Conservation (phyloP, 305 asterid species). For the Fraxinus angustifolia region DNA sequence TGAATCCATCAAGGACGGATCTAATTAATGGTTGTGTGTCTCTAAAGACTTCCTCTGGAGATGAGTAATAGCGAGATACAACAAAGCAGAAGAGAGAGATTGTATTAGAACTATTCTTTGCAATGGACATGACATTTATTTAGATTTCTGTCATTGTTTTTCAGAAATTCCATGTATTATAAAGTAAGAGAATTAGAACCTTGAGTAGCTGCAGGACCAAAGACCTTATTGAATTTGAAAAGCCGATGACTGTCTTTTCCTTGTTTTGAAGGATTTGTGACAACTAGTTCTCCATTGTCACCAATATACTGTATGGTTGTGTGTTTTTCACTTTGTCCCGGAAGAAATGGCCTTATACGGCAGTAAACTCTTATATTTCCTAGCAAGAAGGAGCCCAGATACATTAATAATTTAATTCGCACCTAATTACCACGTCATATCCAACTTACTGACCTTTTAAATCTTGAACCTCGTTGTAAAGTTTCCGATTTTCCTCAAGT, state of each 20-base stretch:
- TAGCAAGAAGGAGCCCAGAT: slow-evolving; percentile 27
- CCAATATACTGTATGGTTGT: slow-evolving; percentile 82
- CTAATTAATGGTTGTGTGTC: slow-evolving; percentile 92
- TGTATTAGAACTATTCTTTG: background rate
- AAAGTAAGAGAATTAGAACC: slow-evolving; percentile 41
- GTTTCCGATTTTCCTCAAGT: slow-evolving; percentile 77
- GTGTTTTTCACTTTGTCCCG: slow-evolving; percentile 62
- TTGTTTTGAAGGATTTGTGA: slow-evolving; percentile 71
- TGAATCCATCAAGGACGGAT: slow-evolving; percentile 94
- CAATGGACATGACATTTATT: background rate
- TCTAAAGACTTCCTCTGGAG: slow-evolving; percentile 78
- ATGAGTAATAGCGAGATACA: background rate
- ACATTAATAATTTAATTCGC: slow-evolving; percentile 24
- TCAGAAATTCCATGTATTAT: background rate
- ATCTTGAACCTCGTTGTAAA: slow-evolving; percentile 95
- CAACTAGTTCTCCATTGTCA: slow-evolving; percentile 84
- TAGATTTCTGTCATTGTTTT: background rate
- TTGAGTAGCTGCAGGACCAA: slow-evolving; percentile 80
- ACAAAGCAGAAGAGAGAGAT: background rate
- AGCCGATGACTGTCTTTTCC: slow-evolving; percentile 84
- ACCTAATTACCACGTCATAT: slow-evolving; percentile 19
- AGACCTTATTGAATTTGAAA: slow-evolving; percentile 90
- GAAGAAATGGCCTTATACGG: slow-evolving; percentile 85
- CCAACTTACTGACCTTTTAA: slow-evolving; percentile 66
- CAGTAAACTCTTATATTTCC: slow-evolving; percentile 94